Evolutionary conservation across 257 asterid genomes (phyloP).

Genomic region (Echium plantagineum): DNA sequence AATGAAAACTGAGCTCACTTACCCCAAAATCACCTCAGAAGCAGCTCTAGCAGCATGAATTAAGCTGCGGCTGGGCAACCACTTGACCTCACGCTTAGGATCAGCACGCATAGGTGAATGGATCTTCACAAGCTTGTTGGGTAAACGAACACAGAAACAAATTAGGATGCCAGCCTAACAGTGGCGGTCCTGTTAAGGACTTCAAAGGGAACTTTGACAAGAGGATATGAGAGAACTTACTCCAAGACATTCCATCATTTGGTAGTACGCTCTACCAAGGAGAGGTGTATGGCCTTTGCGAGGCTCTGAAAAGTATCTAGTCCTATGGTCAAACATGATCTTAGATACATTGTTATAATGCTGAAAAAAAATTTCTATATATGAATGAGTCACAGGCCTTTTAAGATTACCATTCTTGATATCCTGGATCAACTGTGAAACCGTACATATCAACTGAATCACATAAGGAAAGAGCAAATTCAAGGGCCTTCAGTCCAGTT

Average conservation of each 20-base stretch:
- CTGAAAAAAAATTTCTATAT: background rate
- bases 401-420: slow-evolving; percentile 54
- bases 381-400: background rate
- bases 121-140: slow-evolving; percentile 65
- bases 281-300: slow-evolving; percentile 92
- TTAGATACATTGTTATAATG: slow-evolving; percentile 2
- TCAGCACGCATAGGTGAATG: slow-evolving; percentile 94
- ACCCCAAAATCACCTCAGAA: slow-evolving; percentile 69
- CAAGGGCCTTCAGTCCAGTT: slow-evolving; percentile 97
- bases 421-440: slow-evolving; percentile 98
- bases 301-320: slow-evolving; percentile 88
- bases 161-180: background rate
- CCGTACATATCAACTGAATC: slow-evolving; percentile 96
- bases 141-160: slow-evolving; percentile 8
- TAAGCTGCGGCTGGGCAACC: slow-evolving; percentile 55
- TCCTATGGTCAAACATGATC: slow-evolving; percentile 38
- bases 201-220: background rate
- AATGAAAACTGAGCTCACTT: background rate
- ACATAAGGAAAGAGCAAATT: slow-evolving; percentile 92
- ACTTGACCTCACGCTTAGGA: slow-evolving; percentile 69
- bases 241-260: slow-evolving; percentile 97
- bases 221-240: slow-evolving; percentile 30
- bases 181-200: background rate
- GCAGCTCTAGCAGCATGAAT: slow-evolving; percentile 69
- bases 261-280: slow-evolving; percentile 91